phyloP scores from a whole-genome alignment of 345 rosid species.

The Eucalyptus marginata region DNA sequence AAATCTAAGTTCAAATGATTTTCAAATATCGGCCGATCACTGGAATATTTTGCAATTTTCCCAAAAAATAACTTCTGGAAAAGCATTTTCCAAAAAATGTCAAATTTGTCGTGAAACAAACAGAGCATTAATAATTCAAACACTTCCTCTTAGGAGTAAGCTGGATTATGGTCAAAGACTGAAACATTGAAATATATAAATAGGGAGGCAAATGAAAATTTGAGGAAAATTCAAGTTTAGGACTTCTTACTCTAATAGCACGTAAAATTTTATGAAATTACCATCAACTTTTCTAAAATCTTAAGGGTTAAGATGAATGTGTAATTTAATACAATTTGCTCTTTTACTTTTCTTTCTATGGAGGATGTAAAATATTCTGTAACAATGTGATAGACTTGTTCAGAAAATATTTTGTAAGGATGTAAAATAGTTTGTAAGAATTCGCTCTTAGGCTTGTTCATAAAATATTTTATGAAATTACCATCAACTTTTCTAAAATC shows the following conservation, averaged over 20 bases:
- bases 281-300: background rate
- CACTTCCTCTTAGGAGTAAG: background rate
- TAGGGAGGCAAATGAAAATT: background rate
- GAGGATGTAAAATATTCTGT: background rate
- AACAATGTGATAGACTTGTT: background rate
- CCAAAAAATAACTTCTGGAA: background rate
- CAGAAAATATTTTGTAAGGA: too few relatives aligned
- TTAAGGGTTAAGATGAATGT: background rate
- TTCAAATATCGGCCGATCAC: background rate
- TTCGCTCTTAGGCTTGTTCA: too few relatives aligned
- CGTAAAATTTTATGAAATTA: background rate
- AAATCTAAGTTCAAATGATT: background rate
- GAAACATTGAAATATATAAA: background rate
- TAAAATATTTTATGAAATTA: background rate
- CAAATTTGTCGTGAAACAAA: background rate
- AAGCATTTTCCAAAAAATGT: background rate
- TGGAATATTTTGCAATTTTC: background rate
- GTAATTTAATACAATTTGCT: background rate
- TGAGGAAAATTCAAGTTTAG: background rate
- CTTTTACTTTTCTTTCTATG: background rate
- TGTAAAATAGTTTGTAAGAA: too few relatives aligned
- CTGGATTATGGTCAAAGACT: background rate
- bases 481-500: background rate
- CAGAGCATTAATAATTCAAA: background rate
- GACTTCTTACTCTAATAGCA: background rate